These are phyloP conservation scores for Stemphylium vesicarium DNA, from an alignment of 2,329 filamentous ascomycete genomes.

Conservation along the genomic window DNA sequence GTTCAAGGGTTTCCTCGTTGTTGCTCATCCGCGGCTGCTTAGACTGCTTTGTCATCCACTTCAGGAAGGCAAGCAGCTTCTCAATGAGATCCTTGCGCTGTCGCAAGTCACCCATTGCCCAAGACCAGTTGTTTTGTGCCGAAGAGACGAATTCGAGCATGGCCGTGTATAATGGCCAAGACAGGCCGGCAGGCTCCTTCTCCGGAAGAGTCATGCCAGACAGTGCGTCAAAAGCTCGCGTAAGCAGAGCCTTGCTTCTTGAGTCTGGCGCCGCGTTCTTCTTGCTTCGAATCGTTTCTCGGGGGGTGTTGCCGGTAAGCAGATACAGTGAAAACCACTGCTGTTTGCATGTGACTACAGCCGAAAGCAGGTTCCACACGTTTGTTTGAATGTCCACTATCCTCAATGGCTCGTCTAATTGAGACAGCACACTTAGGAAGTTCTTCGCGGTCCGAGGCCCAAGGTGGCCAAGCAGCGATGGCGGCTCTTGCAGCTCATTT, in stretches of 20 bases:
- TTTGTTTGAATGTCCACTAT: conserved; percentile 68
- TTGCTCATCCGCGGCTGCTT: conserved; percentile 31
- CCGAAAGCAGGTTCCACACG: conserved; percentile 86
- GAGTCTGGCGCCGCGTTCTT: conserved; percentile 51
- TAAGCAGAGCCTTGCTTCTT: conserved; percentile 71
- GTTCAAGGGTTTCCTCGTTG: conserved; percentile 29
- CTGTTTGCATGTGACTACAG: conserved; percentile 85
- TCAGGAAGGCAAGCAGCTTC: conserved; percentile 73
- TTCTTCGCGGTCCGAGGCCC: conserved; percentile 82
- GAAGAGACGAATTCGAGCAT: conserved; percentile 87
- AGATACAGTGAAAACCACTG: conserved; percentile 96
- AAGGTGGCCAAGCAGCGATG: conserved; percentile 91
- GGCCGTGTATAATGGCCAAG: conserved; percentile 65
- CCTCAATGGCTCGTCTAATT: conserved; percentile 76
- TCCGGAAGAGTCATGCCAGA: conserved; percentile 69
- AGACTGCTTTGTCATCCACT: conserved; percentile 45
- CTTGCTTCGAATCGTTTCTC: conserved; percentile 69
- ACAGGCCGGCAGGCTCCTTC: conserved; percentile 47
- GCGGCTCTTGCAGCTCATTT: conserved; percentile 66
- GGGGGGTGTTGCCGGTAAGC: conserved; percentile 84
- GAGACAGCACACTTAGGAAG: conserved; percentile 79
- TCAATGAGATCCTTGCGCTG: conserved; percentile 76
- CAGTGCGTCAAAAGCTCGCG: conserved; percentile 74
- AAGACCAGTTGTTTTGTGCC: conserved; percentile 94
- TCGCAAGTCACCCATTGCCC: conserved; percentile 82